Percentiles rank a stretch among this genome's conserved stretches.
Conservation (phyloP, 2,329 filamentous ascomycete genomes). For the Microsporum audouinii region DNA sequence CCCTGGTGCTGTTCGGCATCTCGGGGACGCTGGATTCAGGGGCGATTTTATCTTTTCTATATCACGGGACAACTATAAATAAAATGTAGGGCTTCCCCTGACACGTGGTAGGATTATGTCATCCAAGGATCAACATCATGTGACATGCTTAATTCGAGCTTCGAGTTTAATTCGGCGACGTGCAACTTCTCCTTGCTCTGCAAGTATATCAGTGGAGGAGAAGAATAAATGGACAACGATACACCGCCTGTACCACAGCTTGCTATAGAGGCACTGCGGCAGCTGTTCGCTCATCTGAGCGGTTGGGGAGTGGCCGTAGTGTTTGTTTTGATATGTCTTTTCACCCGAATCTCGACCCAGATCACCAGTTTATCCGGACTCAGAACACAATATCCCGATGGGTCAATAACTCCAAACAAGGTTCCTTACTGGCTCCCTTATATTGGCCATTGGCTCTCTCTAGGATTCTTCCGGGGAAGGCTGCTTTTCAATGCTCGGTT, state of each 20-base stretch:
- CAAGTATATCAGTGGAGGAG: neutral
- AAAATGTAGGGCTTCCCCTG: neutral
- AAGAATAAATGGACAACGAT: neutral
- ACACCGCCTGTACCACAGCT: slow-evolving; percentile 5
- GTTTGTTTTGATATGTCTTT: slow-evolving; percentile 25
- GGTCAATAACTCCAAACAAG: slow-evolving; percentile 33
- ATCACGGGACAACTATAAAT: neutral
- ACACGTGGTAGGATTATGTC: neutral
- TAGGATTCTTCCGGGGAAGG: slow-evolving; percentile 36
- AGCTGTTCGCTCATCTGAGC: slow-evolving; percentile 7
- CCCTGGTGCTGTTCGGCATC: neutral
- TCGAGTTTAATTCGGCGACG: neutral
- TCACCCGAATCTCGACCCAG: slow-evolving; percentile 30
- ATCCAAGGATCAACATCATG: neutral
- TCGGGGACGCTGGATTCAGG: neutral
- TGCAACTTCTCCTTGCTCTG: neutral
- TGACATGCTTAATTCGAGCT: neutral
- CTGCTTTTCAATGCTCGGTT: slow-evolving; percentile 37
- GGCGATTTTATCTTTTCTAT: neutral
- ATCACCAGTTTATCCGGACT: slow-evolving; percentile 21
- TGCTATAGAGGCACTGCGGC: neutral
- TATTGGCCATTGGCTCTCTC: slow-evolving; percentile 43
- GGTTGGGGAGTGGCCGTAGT: slow-evolving; percentile 21
- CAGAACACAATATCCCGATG: slow-evolving; percentile 15
- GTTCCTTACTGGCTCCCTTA: slow-evolving; percentile 51